phyloP scores from a whole-genome alignment of 192 early-diverging fungal species.

The Dissophora globulifera region DNA sequence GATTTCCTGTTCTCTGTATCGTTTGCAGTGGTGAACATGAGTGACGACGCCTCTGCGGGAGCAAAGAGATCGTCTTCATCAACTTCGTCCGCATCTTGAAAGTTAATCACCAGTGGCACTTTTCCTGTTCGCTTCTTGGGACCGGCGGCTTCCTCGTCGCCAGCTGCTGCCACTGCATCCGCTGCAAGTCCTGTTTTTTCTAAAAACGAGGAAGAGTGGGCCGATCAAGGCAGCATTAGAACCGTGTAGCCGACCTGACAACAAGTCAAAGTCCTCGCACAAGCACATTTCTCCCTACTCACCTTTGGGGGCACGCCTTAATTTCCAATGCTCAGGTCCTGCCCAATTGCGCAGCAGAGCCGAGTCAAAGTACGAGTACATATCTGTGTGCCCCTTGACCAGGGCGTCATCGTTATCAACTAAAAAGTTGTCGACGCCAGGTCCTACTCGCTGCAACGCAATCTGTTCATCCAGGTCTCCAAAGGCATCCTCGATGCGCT shows the following conservation, averaged over 20 bases:
- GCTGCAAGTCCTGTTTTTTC: not conserved
- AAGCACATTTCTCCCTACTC: slow-evolving; percentile 9
- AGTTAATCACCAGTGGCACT: slow-evolving; percentile 65
- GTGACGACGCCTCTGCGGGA: slow-evolving; percentile 52
- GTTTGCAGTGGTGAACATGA: slow-evolving; percentile 66
- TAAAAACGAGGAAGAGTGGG: too few relatives aligned
- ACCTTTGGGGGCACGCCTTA: slow-evolving; percentile 58
- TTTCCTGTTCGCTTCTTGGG: slow-evolving; percentile 61
- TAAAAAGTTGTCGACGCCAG: slow-evolving; percentile 45
- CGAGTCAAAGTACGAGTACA: slow-evolving; percentile 91
- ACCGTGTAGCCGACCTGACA: too few relatives aligned
- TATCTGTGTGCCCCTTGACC: slow-evolving; percentile 66
- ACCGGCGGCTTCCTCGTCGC: slow-evolving; percentile 37
- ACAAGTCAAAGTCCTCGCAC: too few relatives aligned
- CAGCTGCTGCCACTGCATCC: slow-evolving; percentile 19
- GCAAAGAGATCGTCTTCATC: slow-evolving; percentile 79
- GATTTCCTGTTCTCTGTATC: slow-evolving; percentile 58
- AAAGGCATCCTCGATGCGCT: slow-evolving; percentile 47
- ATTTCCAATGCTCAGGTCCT: slow-evolving; percentile 92
- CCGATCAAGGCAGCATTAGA: too few relatives aligned
- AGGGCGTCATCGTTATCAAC: slow-evolving; percentile 67
- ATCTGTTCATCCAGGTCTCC: slow-evolving; percentile 51
- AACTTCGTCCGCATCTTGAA: slow-evolving; percentile 68
- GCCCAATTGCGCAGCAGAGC: slow-evolving; percentile 88
- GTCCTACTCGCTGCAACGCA: slow-evolving; percentile 17